Evolutionary conservation across 2,329 filamentous ascomycete species (phyloP).

Genomic region (Fusarium sp.): DNA sequence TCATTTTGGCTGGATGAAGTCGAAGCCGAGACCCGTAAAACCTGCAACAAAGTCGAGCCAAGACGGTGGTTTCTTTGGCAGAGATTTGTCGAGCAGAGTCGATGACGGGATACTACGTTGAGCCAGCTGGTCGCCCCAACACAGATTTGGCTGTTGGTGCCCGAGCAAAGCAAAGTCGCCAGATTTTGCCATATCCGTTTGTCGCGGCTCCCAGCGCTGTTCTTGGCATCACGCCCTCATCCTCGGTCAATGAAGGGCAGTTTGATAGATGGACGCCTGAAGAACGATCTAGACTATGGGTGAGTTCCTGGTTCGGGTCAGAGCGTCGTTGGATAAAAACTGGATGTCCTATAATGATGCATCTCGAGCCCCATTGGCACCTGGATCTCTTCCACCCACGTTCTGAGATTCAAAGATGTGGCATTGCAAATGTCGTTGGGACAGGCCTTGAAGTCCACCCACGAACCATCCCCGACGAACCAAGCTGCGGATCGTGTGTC

Average conservation of each 20-base stretch:
- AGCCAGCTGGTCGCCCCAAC: constrained; percentile 8
- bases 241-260: constrained; percentile 5
- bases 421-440: constrained; percentile 35
- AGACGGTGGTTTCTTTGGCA: constrained; percentile 13
- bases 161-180: constrained; percentile 32
- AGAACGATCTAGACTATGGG: background rate
- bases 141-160: constrained; percentile 30
- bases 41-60: constrained; percentile 14
- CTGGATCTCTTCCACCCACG: constrained; percentile 34
- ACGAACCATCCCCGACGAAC: constrained; percentile 34
- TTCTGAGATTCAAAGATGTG: constrained; percentile 37
- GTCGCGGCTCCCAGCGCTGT: constrained; percentile 10
- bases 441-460: constrained; percentile 37
- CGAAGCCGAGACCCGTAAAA: background rate
- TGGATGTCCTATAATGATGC: constrained; percentile 17
- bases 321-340: background rate
- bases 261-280: background rate
- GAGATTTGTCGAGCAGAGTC: constrained; percentile 9
- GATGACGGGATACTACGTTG: constrained; percentile 11
- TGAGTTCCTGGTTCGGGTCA: background rate
- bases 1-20: background rate
- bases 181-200: background rate
- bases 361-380: constrained; percentile 18
- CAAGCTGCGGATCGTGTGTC: constrained; percentile 41
- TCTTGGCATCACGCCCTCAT: constrained; percentile 10